Conservation (phyloP, 2,329 filamentous ascomycete species). For the Leptographium flavum region DNA sequence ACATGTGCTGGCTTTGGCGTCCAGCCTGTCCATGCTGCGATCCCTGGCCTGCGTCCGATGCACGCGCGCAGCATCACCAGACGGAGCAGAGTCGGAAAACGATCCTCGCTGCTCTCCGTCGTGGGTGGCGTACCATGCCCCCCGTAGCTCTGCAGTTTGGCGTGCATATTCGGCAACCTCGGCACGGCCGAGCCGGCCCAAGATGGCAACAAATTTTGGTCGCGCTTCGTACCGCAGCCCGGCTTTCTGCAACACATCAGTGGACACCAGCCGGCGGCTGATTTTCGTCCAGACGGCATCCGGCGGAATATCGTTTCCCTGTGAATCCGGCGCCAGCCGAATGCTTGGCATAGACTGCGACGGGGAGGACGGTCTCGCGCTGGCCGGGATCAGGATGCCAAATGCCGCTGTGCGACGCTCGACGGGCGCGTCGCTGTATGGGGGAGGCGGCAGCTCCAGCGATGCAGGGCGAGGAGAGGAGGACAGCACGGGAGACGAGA, state of each 20-base stretch:
- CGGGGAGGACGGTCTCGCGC: conserved; percentile 1
- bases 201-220: conserved; percentile 44
- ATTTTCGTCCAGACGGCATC: conserved; percentile 49
- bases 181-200: conserved; percentile 37
- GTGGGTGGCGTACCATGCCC: conserved; percentile 6
- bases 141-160: conserved; percentile 31
- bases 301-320: conserved; percentile 39
- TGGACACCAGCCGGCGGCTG: conserved; percentile 38
- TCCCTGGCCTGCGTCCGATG: conserved; percentile 4
- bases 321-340: conserved; percentile 33
- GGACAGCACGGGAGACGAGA: conserved; percentile 14
- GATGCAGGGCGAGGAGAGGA: conserved; percentile 18
- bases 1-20: conserved; percentile 1
- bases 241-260: conserved; percentile 39
- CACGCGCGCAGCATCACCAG: not conserved
- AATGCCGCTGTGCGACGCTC: conserved; percentile 2
- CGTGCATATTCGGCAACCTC: conserved; percentile 38
- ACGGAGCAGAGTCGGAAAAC: not conserved
- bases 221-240: conserved; percentile 46
- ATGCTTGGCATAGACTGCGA: conserved; percentile 9
- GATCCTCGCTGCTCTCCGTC: not conserved
- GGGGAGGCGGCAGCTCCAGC: conserved; percentile 13
- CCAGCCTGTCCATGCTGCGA: not conserved
- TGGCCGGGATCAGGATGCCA: conserved; percentile 10
- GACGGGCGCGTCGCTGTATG: not conserved